A percentile compares a stretch with the other conserved stretches of the same genome.
phyloP scores from a whole-genome alignment of 1,139 yeast species.

The Taphrina sp. region DNA sequence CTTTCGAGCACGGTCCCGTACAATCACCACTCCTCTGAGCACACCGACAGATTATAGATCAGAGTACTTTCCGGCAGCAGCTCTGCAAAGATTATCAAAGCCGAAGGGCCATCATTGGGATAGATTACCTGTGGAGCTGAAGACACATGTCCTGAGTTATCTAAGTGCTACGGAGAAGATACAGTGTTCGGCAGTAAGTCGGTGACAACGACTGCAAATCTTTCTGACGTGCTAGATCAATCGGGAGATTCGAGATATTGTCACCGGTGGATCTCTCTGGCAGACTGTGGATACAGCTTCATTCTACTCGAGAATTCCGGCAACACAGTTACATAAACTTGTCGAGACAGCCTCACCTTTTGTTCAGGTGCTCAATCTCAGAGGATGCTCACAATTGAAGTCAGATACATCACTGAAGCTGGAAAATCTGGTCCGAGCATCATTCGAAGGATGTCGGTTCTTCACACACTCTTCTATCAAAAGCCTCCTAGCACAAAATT shows the following conservation, averaged over 20 bases:
- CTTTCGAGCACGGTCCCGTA: conserved; percentile 10
- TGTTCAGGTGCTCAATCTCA: conserved; percentile 35
- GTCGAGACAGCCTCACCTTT: conserved; percentile 34
- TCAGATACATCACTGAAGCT: conserved; percentile 23
- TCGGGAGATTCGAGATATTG: conserved; percentile 19
- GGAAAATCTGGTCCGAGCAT: conserved; percentile 32
- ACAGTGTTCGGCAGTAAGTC: conserved; percentile 28
- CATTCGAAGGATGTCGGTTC: conserved; percentile 35
- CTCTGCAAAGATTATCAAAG: no score
- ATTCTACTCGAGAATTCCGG: conserved; percentile 32
- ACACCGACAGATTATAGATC: conserved; percentile 1
- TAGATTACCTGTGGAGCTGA: conserved; percentile 36
- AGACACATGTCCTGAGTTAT: conserved; percentile 25
- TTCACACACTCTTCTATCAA: conserved; percentile 34
- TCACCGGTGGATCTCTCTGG: conserved; percentile 37
- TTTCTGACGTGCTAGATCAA: conserved; percentile 14
- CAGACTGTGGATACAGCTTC: conserved; percentile 32
- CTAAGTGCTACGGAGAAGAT: conserved; percentile 27
- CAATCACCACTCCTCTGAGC: conserved; percentile 24
- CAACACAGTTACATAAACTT: conserved; percentile 31
- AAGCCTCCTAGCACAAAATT: conserved; percentile 30
- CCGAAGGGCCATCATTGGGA: conserved; percentile 42
- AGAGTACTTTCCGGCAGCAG: not conserved
- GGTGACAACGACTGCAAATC: conserved; percentile 30
- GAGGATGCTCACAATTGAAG: conserved; percentile 36